Evolutionary conservation across 2,329 filamentous ascomycete species (phyloP).

Genomic region (Sclerotinia trifoliorum): DNA sequence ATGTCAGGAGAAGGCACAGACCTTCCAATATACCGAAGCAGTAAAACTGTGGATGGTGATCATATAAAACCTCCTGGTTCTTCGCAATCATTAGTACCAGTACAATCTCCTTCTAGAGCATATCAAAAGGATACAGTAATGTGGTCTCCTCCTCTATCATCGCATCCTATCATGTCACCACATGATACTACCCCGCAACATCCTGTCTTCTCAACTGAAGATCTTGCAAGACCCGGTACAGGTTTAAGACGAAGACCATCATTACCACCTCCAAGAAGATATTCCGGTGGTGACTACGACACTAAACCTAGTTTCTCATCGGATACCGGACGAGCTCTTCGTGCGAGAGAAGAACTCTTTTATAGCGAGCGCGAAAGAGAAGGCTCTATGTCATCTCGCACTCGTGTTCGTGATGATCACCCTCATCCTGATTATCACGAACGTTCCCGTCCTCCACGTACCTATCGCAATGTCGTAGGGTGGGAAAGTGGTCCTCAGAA

Average conservation of each 20-base stretch:
- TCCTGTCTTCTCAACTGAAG: constrained; percentile 19
- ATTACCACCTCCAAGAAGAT: constrained; percentile 9
- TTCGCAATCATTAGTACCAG: constrained; percentile 13
- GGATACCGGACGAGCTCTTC: constrained; percentile 8
- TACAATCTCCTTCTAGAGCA: not conserved
- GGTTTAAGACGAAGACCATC: constrained; percentile 17
- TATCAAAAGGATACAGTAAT: constrained; percentile 15
- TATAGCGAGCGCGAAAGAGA: constrained; percentile 14
- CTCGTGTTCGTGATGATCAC: constrained; percentile 14
- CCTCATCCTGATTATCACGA: constrained; percentile 33
- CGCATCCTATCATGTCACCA: constrained; percentile 20
- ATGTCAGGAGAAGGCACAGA: constrained; percentile 19
- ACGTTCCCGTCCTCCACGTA: constrained; percentile 34
- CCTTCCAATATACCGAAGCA: constrained; percentile 3
- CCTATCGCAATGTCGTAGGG: constrained; percentile 32
- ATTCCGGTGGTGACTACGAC: constrained; percentile 18
- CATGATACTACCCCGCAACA: not conserved
- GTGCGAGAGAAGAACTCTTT: constrained; percentile 13
- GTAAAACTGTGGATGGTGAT: constrained; percentile 7
- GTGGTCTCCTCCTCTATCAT: constrained; percentile 18
- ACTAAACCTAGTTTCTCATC: constrained; percentile 13
- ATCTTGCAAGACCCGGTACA: constrained; percentile 8
- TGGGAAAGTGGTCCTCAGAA: constrained; percentile 25
- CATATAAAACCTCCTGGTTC: constrained; percentile 1
- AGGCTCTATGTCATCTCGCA: constrained; percentile 7